Conservation (phyloP, 164 flowering plant genomes). For the Tetracentron sinense region DNA sequence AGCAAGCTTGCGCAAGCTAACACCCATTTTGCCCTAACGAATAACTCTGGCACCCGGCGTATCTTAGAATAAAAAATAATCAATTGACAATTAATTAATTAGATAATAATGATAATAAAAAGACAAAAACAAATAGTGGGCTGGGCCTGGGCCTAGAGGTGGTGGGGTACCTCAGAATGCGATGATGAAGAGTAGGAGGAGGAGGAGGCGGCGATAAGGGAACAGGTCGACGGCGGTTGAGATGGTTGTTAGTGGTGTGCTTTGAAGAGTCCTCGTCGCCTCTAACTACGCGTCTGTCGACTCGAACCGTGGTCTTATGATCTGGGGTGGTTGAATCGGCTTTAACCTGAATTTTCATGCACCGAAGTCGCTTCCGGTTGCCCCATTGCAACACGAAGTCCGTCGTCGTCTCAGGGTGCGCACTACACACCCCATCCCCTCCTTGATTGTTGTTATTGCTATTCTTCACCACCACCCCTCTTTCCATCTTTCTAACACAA, state of each 20-base stretch:
- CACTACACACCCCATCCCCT: slow-evolving; percentile 21
- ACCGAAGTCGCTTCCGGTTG: slow-evolving; percentile 70
- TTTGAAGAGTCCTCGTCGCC: slow-evolving; percentile 33
- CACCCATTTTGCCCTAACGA: too few relatives aligned
- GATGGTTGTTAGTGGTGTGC: slow-evolving; percentile 23
- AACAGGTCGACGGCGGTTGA: slow-evolving; percentile 50
- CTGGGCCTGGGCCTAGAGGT: too few relatives aligned
- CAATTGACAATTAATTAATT: slow-evolving; percentile 8
- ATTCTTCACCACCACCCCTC: slow-evolving; percentile 26
- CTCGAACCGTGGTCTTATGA: slow-evolving; percentile 42
- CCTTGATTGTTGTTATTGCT: slow-evolving; percentile 8
- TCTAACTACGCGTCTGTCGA: slow-evolving; percentile 52
- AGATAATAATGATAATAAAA: background rate
- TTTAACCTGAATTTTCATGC: slow-evolving; percentile 60
- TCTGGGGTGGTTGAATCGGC: slow-evolving; percentile 35
- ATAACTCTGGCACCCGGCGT: too few relatives aligned
- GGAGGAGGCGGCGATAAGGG: slow-evolving; percentile 32
- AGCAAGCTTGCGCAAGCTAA: too few relatives aligned
- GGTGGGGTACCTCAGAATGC: slow-evolving; percentile 52
- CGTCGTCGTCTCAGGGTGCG: slow-evolving; percentile 28
- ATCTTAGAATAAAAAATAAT: background rate
- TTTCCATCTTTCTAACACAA: slow-evolving; percentile 28
- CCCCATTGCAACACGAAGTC: slow-evolving; percentile 87
- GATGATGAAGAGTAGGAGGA: slow-evolving; percentile 33
- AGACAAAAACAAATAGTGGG: too few relatives aligned